Evolutionary conservation across 1,284 basidiomycete genomes (phyloP), one percentile per base, ranked within the genome.

Genomic region (Boletus coffeatus): DNA sequence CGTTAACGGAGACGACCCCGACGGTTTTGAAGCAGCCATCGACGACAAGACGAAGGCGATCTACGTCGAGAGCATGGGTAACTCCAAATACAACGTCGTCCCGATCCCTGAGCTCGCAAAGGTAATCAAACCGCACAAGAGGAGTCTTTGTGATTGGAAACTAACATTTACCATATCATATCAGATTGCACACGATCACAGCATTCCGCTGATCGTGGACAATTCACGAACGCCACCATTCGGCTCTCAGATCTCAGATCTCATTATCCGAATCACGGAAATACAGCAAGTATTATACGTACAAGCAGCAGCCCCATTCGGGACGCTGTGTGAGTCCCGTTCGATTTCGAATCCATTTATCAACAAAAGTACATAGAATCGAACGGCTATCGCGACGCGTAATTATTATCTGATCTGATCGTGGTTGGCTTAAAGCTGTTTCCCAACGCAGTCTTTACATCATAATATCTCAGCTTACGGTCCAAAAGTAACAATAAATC

Each of bases 61-160:
- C 63, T 94, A 81, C 70, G 81, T 94, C 29, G 94, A 96, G 80
- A 88, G 82, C 64, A 94, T 96, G 62, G 89, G 89, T 94, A 90
- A 29, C 29, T 7, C 29, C 29, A 29, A 29, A 7, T 29, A 29
- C 77, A 83, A 85, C 62, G 81, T 95, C 53, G 82, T 83, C 37
- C 85, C 89, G 64, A 81, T 96, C 60, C 83, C 88, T 5, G 89
- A 83, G 37, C 77, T 96, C 48, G 86, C 92, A 57, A 88, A 93
- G 80, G 86, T 81, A 55, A 7, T 62, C 9, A 36, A 21, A 16
- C 16, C n/a, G 6, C 16, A 5, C 25, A 1, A 34, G 63, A 50
- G 11, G 8, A 48, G 29, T 2, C 8, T 21, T 18, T 6, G 11
- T 14, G 21, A 5, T 21, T n/a, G n/a, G 10, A 0, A 7, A 41